A percentile compares a stretch with the other conserved stretches of the same genome.
Conservation (phyloP, 1,284 basidiomycete genomes). For the Xerocomus nothofagi region DNA sequence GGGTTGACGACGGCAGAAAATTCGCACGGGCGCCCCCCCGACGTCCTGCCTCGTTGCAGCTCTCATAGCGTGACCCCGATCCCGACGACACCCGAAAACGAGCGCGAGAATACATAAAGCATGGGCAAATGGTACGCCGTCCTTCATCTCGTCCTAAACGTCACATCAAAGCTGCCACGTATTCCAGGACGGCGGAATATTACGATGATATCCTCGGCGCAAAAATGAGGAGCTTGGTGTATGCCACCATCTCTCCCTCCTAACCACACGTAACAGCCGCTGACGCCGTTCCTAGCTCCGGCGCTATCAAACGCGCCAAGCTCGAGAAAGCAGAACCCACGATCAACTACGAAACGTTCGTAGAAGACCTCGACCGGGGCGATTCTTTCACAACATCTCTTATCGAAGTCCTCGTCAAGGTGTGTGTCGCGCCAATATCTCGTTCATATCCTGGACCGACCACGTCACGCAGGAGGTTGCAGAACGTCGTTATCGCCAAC, state of each 20-base stretch:
- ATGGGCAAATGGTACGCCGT: slow-evolving; percentile 42
- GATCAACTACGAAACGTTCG: slow-evolving; percentile 69
- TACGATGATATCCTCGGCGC: slow-evolving; percentile 65
- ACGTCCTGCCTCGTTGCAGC: slow-evolving; percentile 31
- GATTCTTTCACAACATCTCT: slow-evolving; percentile 73
- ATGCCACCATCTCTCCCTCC: slow-evolving; percentile 35
- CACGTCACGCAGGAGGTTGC: slow-evolving; percentile 58
- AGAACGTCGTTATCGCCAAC: slow-evolving; percentile 58
- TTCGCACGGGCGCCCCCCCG: slow-evolving; percentile 24
- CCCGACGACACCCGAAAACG: slow-evolving; percentile 10
- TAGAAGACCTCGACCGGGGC: slow-evolving; percentile 67
- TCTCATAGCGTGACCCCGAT: slow-evolving; percentile 4
- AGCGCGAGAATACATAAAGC: slow-evolving; percentile 7
- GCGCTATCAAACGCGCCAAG: slow-evolving; percentile 60
- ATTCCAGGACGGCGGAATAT: slow-evolving; percentile 60
- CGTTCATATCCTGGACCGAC: slow-evolving; percentile 1
- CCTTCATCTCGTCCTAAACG: background rate
- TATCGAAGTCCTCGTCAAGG: slow-evolving; percentile 71
- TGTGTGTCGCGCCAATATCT: slow-evolving; percentile 34
- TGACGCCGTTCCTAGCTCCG: slow-evolving; percentile 44
- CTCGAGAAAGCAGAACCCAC: slow-evolving; percentile 57
- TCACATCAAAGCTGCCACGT: background rate
- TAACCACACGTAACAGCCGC: background rate
- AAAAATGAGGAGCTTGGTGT: slow-evolving; percentile 74
- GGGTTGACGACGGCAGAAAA: slow-evolving; percentile 17